These are phyloP conservation scores for Taphrina sp. DNA, from an alignment of 1,139 yeast genomes.

Conservation along the genomic window DNA sequence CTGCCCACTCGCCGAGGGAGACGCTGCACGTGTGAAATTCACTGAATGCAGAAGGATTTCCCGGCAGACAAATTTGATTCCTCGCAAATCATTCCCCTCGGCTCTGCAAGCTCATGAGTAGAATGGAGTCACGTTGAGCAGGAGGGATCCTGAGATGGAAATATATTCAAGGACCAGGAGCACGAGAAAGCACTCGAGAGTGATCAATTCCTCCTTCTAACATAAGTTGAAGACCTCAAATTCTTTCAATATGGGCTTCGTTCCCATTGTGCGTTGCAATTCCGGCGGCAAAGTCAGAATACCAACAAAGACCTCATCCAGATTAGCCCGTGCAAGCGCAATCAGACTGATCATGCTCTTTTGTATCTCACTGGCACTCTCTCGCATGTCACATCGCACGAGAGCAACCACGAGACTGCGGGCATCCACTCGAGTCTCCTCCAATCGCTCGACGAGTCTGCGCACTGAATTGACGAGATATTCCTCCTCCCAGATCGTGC, in stretches of 20 bases:
- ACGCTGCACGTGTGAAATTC: too few relatives aligned
- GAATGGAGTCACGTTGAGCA: too few relatives aligned
- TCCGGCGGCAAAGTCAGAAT: constrained; percentile 18
- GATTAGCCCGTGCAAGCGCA: constrained; percentile 3
- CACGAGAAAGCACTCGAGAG: too few relatives aligned
- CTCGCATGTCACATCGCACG: constrained; percentile 66
- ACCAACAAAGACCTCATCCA: constrained; percentile 27
- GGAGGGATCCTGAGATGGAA: too few relatives aligned
- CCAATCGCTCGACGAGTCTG: constrained; percentile 77
- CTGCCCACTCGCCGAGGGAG: too few relatives aligned
- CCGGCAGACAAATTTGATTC: too few relatives aligned
- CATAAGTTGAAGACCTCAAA: constrained; percentile 14
- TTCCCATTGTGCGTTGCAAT: constrained; percentile 20
- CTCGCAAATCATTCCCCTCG: too few relatives aligned
- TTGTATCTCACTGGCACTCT: constrained; percentile 82
- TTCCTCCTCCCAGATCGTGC: constrained; percentile 95
- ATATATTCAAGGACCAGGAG: too few relatives aligned
- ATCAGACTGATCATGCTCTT: constrained; percentile 61
- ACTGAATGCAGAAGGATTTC: too few relatives aligned
- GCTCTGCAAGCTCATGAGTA: too few relatives aligned
- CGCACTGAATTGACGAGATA: constrained; percentile 85
- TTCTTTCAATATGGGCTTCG: constrained; percentile 4
- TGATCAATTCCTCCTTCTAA: neutral
- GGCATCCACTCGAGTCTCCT: constrained; percentile 74
- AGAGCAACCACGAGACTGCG: constrained; percentile 69